Evolutionary conservation across 2,329 filamentous ascomycete species (phyloP).

Genomic region (Microdochium paspali): DNA sequence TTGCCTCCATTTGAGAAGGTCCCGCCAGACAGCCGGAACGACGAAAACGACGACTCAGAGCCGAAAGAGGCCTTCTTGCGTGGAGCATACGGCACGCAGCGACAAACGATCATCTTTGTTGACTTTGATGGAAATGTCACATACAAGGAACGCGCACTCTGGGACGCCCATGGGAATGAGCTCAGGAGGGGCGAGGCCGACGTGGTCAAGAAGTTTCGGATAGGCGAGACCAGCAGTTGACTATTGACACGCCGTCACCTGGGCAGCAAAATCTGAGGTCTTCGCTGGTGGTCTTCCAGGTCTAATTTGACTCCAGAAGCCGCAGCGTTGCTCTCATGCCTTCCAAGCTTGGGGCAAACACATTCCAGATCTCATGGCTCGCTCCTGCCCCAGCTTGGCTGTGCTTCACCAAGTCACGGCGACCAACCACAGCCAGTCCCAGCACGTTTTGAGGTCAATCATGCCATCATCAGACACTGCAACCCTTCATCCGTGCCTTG

Average conservation of each 20-base stretch:
- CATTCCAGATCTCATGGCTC: too few relatives aligned
- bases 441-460: too few relatives aligned
- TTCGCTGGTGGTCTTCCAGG: too few relatives aligned
- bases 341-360: too few relatives aligned
- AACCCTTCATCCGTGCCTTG: too few relatives aligned
- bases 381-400: too few relatives aligned
- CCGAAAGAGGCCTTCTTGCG: constrained; percentile 37
- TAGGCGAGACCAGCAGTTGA: constrained; percentile 28
- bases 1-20: constrained; percentile 19
- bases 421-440: too few relatives aligned
- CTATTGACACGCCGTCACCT: background rate
- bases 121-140: constrained; percentile 54
- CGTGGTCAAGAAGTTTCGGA: constrained; percentile 42
- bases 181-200: constrained; percentile 46
- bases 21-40: constrained; percentile 22
- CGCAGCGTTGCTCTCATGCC: too few relatives aligned
- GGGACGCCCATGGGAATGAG: constrained; percentile 45
- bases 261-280: too few relatives aligned
- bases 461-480: too few relatives aligned
- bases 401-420: too few relatives aligned
- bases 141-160: constrained; percentile 50
- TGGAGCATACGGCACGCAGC: constrained; percentile 55
- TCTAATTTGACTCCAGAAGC: too few relatives aligned
- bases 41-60: constrained; percentile 22
- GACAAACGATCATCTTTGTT: constrained; percentile 53